A percentile compares a stretch with the other conserved stretches of the same genome.
Evolutionary conservation across 306 rosid genomes (phyloP).

Genomic region (Quercus engelmannii): DNA sequence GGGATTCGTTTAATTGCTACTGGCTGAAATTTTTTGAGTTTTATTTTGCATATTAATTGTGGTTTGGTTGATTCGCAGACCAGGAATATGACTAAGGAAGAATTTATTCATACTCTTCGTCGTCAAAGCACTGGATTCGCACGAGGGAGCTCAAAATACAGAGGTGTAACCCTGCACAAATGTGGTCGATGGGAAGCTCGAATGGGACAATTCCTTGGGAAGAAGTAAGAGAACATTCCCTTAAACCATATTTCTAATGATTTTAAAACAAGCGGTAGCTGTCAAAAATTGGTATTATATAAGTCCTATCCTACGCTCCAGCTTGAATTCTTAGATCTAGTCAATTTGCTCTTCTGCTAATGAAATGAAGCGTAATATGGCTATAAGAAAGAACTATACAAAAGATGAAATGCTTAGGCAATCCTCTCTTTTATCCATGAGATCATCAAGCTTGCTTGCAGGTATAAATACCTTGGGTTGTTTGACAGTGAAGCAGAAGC

Average conservation of each 20-base stretch:
- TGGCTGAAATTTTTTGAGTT: neutral
- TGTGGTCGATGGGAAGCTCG: slow-evolving; percentile 99
- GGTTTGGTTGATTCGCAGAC: slow-evolving; percentile 37
- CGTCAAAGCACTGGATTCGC: slow-evolving; percentile 91
- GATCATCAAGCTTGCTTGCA: slow-evolving; percentile 39
- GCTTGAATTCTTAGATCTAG: neutral
- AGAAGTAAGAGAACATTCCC: slow-evolving; percentile 50
- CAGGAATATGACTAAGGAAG: slow-evolving; percentile 73
- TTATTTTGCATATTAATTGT: neutral
- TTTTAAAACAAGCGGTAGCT: slow-evolving; percentile 30
- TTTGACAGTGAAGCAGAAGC: slow-evolving; percentile 87
- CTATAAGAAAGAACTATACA: neutral
- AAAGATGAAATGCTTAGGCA: slow-evolving; percentile 24
- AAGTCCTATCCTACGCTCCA: neutral
- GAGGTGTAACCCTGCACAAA: slow-evolving; percentile 93
- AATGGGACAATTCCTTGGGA: slow-evolving; percentile 90
- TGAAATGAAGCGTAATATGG: slow-evolving; percentile 1
- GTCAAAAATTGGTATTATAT: neutral
- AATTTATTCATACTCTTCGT: slow-evolving; percentile 83
- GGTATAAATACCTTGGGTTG: slow-evolving; percentile 89
- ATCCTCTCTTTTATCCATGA: neutral
- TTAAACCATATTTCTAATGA: neutral
- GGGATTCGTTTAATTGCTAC: neutral
- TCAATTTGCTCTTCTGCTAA: neutral
- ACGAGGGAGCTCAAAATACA: slow-evolving; percentile 85